phyloP scores from a whole-genome alignment of 352 stramenopile genomes.

The Globisporangium spiculum region DNA sequence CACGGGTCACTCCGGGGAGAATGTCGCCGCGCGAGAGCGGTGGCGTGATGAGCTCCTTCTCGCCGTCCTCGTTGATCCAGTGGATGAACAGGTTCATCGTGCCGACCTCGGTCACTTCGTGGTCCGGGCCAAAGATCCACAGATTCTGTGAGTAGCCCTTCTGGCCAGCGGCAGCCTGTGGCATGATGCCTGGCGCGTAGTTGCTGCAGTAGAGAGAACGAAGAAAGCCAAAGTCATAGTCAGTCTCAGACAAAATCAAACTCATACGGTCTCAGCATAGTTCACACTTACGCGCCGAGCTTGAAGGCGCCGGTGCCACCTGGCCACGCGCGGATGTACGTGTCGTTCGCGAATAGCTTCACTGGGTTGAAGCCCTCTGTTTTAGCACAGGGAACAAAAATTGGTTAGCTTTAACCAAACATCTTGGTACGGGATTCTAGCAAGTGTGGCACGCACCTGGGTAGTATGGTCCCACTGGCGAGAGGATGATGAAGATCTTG shows the following conservation, averaged over 20 bases:
- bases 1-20: constrained; percentile 95
- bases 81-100: constrained; percentile 99
- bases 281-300: constrained; percentile 73
- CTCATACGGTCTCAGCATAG: not conserved
- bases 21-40: constrained; percentile 95
- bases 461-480: constrained; percentile 97
- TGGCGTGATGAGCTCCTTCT: constrained; percentile 94
- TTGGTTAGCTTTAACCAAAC: not conserved
- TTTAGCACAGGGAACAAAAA: not conserved
- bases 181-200: constrained; percentile 90
- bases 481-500: constrained; percentile 96
- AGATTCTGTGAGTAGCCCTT: constrained; percentile 90
- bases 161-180: constrained; percentile 83
- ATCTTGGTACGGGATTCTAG: too few relatives aligned
- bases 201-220: constrained; percentile 33
- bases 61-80: constrained; percentile 90
- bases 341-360: constrained; percentile 89
- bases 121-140: constrained; percentile 95
- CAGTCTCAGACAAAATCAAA: not conserved
- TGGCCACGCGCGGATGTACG: constrained; percentile 95
- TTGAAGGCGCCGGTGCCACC: constrained; percentile 94
- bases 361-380: constrained; percentile 89
- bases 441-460: constrained; percentile 28
- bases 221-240: not conserved
- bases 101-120: constrained; percentile 88